These are phyloP conservation scores for Lanmaoa pseudosensibilis DNA, from an alignment of 768 basidiomycete species.

Conservation along the genomic window DNA sequence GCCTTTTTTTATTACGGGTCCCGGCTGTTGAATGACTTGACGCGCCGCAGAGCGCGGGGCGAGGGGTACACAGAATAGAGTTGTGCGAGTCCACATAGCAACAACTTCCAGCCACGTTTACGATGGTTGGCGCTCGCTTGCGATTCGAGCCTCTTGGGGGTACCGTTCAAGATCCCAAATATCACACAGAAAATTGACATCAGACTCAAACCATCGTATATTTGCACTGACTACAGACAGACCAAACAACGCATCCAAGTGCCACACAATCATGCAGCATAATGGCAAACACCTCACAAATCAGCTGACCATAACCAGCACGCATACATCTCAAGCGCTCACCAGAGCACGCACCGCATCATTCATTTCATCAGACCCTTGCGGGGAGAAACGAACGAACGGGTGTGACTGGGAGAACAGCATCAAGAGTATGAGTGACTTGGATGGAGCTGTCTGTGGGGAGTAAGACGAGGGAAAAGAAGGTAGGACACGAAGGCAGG, in stretches of 20 bases:
- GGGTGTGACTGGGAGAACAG: slow-evolving; percentile 21
- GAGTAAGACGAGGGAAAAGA: no score
- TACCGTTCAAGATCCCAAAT: no score
- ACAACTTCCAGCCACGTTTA: not conserved
- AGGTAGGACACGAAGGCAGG: not conserved
- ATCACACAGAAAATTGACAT: not conserved
- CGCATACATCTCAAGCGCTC: slow-evolving; percentile 41
- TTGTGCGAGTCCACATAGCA: not conserved
- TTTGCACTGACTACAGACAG: slow-evolving; percentile 15
- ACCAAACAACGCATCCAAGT: slow-evolving; percentile 7
- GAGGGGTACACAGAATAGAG: no score
- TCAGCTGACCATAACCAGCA: not conserved
- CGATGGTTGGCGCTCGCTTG: not conserved
- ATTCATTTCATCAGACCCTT: slow-evolving; percentile 47
- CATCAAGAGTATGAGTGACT: slow-evolving; percentile 19
- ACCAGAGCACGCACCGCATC: slow-evolving; percentile 35
- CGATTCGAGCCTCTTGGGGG: no score
- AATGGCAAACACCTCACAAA: not conserved
- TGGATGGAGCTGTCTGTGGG: slow-evolving; percentile 4
- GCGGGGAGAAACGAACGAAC: slow-evolving; percentile 44
- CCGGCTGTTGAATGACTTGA: no score
- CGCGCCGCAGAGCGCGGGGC: no score
- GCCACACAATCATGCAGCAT: not conserved
- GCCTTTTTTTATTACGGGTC: no score
- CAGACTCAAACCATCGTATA: slow-evolving; percentile 10